Percentiles rank a stretch among this genome's conserved stretches.
Conservation (phyloP, 2,329 filamentous ascomycete species). For the Metarhizium anisopliae region DNA sequence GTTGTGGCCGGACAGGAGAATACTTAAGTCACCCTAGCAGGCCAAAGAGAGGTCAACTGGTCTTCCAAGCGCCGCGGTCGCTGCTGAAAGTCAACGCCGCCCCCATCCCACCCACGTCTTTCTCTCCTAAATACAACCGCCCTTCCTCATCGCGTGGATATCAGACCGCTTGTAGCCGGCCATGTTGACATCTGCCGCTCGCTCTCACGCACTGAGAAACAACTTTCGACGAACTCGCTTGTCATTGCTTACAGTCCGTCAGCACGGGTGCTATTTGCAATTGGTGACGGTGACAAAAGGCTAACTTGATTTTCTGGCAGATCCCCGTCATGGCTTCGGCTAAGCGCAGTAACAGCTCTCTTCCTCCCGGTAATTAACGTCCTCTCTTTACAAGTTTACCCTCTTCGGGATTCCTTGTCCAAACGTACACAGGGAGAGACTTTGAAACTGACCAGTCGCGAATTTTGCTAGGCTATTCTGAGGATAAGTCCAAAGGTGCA, state of each 20-base stretch:
- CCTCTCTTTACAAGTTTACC: not conserved
- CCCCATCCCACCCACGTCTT: not conserved
- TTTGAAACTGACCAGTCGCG: constrained; percentile 9
- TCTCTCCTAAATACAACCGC: not conserved
- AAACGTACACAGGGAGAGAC: not conserved
- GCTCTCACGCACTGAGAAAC: constrained; percentile 24
- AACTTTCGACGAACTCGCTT: constrained; percentile 22
- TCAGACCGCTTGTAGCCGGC: constrained; percentile 12
- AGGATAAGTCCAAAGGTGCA: constrained; percentile 68
- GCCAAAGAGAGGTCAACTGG: not conserved
- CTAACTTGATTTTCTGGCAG: constrained; percentile 5
- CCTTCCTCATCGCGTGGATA: not conserved
- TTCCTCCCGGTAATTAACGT: constrained; percentile 36
- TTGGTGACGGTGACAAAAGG: not conserved
- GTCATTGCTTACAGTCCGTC: constrained; percentile 8
- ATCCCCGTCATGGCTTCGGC: constrained; percentile 40
- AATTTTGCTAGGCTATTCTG: constrained; percentile 60
- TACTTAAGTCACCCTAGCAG: not conserved
- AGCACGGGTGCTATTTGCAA: no score
- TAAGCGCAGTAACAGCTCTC: constrained; percentile 48
- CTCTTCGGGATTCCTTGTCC: not conserved
- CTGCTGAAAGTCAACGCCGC: not conserved
- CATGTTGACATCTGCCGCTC: constrained; percentile 26
- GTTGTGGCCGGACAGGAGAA: not conserved
- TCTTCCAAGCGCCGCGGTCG: not conserved